phyloP scores from a whole-genome alignment of 768 basidiomycete genomes.

The Suillus subluteus region DNA sequence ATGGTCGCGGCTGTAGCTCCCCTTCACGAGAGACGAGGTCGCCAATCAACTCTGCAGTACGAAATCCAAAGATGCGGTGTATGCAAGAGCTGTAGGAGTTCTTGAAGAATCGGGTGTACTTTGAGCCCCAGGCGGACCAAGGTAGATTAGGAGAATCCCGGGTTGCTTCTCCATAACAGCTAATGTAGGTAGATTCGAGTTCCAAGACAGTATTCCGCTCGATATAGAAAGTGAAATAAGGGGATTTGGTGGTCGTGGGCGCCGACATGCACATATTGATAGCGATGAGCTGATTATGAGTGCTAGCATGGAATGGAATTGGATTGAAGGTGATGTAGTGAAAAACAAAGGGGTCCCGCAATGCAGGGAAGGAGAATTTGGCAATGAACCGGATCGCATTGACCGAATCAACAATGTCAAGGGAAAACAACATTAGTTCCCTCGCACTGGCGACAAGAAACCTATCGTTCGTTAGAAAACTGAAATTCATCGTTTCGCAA shows the following conservation, averaged over 20 bases:
- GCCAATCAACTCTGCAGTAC: not conserved
- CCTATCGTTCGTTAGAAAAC: not conserved
- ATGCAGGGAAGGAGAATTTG: not conserved
- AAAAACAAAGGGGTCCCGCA: not conserved
- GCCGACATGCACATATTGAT: not conserved
- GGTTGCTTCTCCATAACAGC: not conserved
- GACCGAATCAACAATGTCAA: not conserved
- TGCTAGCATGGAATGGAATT: not conserved
- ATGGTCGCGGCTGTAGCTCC: not conserved
- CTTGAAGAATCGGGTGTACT: not conserved
- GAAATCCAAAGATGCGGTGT: not conserved
- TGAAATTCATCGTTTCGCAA: not conserved
- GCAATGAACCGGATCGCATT: not conserved
- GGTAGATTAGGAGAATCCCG: not conserved
- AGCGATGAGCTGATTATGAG: not conserved
- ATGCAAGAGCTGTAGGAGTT: too few species aligned
- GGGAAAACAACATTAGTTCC: not conserved
- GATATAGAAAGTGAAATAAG: not conserved
- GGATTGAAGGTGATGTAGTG: not conserved
- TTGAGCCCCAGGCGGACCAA: not conserved
- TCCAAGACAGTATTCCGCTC: not conserved
- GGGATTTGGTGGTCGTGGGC: not conserved
- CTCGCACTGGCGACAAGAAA: not conserved
- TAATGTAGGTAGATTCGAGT: not conserved
- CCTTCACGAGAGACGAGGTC: not conserved